These are phyloP conservation scores for Fusarium concolor DNA, from an alignment of 2,329 filamentous ascomycete genomes.

Conservation along the genomic window DNA sequence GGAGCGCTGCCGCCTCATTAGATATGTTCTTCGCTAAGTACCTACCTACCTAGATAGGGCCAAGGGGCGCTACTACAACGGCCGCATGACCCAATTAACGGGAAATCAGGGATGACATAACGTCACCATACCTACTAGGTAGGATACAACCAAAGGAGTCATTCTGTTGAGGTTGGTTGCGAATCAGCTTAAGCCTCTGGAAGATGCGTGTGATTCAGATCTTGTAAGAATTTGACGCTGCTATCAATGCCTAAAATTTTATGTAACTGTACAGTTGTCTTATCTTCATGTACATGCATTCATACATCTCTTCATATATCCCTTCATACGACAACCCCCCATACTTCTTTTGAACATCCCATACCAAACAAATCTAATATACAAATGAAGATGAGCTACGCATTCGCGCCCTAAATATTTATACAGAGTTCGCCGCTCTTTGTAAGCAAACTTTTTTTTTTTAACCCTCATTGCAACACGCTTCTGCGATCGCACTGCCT, in stretches of 20 bases:
- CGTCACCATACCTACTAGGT: slow-evolving; percentile 19
- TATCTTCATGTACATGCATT: background rate
- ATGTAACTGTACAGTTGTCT: background rate
- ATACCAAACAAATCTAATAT: slow-evolving; percentile 5
- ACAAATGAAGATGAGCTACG: slow-evolving; percentile 19
- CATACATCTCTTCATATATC: background rate
- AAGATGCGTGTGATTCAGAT: background rate
- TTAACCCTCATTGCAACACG: background rate
- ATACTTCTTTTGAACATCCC: background rate
- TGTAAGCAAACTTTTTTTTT: background rate
- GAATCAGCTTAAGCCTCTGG: background rate
- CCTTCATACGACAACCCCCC: background rate
- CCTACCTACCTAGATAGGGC: background rate
- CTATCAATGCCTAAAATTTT: background rate
- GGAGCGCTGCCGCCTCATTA: background rate
- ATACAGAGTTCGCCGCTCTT: slow-evolving; percentile 21
- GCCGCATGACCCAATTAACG: slow-evolving; percentile 34
- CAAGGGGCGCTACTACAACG: slow-evolving; percentile 19
- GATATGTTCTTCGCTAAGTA: slow-evolving; percentile 1
- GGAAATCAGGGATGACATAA: slow-evolving; percentile 13
- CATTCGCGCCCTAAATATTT: slow-evolving; percentile 13
- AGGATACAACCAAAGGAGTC: too few species aligned
- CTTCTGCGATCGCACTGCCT: background rate
- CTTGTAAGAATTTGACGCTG: background rate
- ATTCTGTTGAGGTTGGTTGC: too few species aligned